Conservation (phyloP, 169 alveolate genomes). For the Toxoplasma gondii region DNA sequence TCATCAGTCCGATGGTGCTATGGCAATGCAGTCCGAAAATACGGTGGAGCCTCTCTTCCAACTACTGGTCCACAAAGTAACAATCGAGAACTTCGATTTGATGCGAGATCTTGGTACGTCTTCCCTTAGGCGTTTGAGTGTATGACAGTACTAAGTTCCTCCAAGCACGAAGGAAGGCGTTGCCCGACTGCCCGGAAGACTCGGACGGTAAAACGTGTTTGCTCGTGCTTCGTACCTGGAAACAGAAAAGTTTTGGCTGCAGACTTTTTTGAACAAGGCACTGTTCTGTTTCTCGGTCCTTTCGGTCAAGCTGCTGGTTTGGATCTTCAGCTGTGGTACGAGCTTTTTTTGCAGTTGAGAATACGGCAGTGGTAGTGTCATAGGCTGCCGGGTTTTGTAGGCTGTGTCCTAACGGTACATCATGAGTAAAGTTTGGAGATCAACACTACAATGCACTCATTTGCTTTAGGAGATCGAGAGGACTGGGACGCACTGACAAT, state of each 20-base stretch:
- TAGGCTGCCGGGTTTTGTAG: slow-evolving; percentile 19
- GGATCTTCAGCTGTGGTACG: slow-evolving; percentile 67
- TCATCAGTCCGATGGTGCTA: background rate
- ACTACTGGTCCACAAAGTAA: slow-evolving; percentile 69
- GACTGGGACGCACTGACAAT: slow-evolving; percentile 70
- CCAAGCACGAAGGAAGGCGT: slow-evolving; percentile 62
- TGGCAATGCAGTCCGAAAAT: slow-evolving; percentile 62
- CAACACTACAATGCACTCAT: background rate
- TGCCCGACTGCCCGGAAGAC: slow-evolving; percentile 68
- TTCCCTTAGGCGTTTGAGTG: background rate
- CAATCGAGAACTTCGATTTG: slow-evolving; percentile 64
- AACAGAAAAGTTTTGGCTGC: background rate
- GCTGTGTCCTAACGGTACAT: slow-evolving; percentile 67
- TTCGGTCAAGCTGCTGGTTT: slow-evolving; percentile 69
- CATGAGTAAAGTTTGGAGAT: background rate
- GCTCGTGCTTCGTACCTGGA: background rate
- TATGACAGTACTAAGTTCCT: background rate
- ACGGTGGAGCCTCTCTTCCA: slow-evolving; percentile 68
- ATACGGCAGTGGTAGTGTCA: background rate
- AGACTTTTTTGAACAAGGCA: slow-evolving; percentile 69
- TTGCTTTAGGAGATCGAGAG: slow-evolving; percentile 62
- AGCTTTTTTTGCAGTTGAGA: background rate
- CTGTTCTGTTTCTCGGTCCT: slow-evolving; percentile 66
- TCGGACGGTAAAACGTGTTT: slow-evolving; percentile 52
- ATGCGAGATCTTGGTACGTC: slow-evolving; percentile 66